Evolutionary conservation across 2,329 filamentous ascomycete genomes (phyloP).

Genomic region (Aspergillus udagawae): DNA sequence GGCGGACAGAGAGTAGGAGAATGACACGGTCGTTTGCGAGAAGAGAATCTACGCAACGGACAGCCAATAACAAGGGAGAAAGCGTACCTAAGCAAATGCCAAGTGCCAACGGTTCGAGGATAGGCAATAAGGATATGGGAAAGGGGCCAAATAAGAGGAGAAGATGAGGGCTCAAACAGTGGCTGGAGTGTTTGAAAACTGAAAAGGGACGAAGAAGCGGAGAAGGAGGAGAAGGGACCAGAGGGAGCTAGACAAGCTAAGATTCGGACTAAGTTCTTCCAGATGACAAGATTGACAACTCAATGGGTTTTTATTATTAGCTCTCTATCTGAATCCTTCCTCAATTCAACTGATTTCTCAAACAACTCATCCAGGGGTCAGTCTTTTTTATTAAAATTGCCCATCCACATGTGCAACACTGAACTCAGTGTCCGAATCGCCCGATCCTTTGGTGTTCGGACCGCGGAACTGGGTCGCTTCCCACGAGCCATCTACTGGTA

Average conservation of each 20-base stretch:
- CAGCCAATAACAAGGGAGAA: constrained; percentile 13
- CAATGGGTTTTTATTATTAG: background rate
- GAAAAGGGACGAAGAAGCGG: constrained; percentile 1
- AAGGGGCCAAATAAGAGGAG: constrained; percentile 7
- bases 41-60: constrained; percentile 1
- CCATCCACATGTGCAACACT: background rate
- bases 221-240: constrained; percentile 2
- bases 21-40: background rate
- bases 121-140: constrained; percentile 10
- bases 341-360: background rate
- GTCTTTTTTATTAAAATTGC: background rate
- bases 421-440: no score
- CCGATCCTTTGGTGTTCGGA: background rate
- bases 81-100: constrained; percentile 21
- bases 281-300: background rate
- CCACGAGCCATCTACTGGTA: background rate
- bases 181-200: background rate
- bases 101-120: constrained; percentile 12
- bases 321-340: background rate
- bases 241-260: background rate
- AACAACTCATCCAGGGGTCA: background rate
- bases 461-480: background rate
- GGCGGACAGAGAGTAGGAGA: constrained; percentile 1
- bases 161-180: background rate
- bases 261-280: background rate